phyloP scores from a whole-genome alignment of 495 filamentous ascomycete genomes.

The Aspergillus affinis region DNA sequence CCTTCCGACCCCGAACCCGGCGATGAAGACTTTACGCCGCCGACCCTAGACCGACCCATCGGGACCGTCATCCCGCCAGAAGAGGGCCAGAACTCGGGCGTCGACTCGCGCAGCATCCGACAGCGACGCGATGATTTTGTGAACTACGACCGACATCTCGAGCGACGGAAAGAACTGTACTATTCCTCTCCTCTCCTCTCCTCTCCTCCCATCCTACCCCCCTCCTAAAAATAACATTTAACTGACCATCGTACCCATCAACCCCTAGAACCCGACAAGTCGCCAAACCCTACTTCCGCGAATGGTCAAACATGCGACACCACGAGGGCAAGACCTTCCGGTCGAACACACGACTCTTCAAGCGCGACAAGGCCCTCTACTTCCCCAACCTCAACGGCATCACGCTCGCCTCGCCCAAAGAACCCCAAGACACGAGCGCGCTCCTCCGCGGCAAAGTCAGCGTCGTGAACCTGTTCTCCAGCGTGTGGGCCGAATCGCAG shows the following conservation, averaged over 20 bases:
- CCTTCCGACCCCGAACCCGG: slow-evolving; percentile 32
- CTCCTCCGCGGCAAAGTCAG: slow-evolving; percentile 68
- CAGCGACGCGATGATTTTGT: slow-evolving; percentile 79
- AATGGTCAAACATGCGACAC: slow-evolving; percentile 80
- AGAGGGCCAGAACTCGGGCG: slow-evolving; percentile 75
- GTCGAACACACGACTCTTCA: slow-evolving; percentile 74
- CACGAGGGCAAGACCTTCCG: slow-evolving; percentile 87
- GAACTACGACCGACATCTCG: slow-evolving; percentile 79
- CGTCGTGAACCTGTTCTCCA: slow-evolving; percentile 77
- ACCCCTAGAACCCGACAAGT: slow-evolving; percentile 52
- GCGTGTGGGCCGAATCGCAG: slow-evolving; percentile 82
- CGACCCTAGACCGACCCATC: slow-evolving; percentile 73
- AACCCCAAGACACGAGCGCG: slow-evolving; percentile 66
- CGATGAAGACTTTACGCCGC: slow-evolving; percentile 64
- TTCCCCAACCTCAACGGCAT: slow-evolving; percentile 88
- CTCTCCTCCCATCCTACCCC: slow-evolving; percentile 1
- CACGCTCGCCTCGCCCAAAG: slow-evolving; percentile 59
- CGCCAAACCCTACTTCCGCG: slow-evolving; percentile 84
- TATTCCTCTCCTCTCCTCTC: slow-evolving; percentile 25
- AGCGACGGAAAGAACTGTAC: slow-evolving; percentile 69
- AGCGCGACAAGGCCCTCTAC: slow-evolving; percentile 71
- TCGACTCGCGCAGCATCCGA: slow-evolving; percentile 63
- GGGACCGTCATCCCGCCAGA: slow-evolving; percentile 71
- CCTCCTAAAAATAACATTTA: not conserved
- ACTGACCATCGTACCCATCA: slow-evolving; percentile 3